Conservation (phyloP, 495 filamentous ascomycete genomes). For the Trichoderma virens region DNA sequence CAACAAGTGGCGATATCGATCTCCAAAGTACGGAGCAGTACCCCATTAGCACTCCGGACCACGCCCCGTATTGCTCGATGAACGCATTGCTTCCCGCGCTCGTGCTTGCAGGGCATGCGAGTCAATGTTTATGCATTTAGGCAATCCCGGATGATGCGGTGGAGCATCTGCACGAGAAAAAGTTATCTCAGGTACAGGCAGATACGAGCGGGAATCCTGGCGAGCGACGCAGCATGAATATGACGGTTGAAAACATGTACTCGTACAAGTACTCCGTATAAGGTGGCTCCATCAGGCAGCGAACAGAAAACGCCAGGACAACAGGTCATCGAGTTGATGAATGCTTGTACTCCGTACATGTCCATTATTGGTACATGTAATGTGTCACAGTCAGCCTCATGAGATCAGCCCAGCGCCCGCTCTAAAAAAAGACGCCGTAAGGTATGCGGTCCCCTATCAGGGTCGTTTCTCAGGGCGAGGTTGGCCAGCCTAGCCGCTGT, state of each 20-base stretch:
- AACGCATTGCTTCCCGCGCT: not conserved
- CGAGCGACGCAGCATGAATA: too few species aligned
- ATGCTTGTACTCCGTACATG: too few species aligned
- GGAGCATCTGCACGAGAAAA: not conserved
- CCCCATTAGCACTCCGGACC: not conserved
- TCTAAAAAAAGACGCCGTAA: too few species aligned
- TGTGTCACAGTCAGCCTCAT: too few species aligned
- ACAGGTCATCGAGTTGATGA: too few species aligned
- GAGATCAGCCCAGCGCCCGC: too few species aligned
- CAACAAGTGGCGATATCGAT: not conserved
- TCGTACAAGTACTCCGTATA: too few species aligned
- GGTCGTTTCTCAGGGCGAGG: not conserved
- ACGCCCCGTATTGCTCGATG: not conserved
- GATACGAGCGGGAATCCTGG: too few species aligned
- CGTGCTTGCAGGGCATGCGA: not conserved
- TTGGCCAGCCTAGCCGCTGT: conserved; percentile 1
- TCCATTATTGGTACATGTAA: not conserved
- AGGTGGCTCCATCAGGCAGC: too few species aligned
- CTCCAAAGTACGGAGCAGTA: not conserved
- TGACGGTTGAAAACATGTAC: too few species aligned
- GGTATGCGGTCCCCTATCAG: not conserved
- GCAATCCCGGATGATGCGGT: not conserved
- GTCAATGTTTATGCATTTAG: not conserved
- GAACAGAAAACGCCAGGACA: too few species aligned
- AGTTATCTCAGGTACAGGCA: too few species aligned